Evolutionary conservation across 148 eudicot species (phyloP), one percentile per base, ranked within the genome.

Genomic region (Rhododendron simsii): DNA sequence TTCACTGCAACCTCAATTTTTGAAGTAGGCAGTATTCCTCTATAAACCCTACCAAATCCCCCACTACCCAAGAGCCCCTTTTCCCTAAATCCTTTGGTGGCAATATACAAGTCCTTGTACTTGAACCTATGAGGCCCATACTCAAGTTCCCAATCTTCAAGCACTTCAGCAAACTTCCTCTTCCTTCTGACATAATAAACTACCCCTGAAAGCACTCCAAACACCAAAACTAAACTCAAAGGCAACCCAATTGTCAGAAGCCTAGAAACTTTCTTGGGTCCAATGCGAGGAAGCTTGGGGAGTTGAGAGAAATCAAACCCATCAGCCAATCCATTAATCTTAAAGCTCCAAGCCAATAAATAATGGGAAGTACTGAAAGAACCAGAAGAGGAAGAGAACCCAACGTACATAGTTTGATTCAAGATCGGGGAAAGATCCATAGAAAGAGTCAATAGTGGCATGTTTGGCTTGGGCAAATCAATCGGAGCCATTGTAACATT

Each of bases 121-220:
- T 91, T 89, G 87, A 92, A 86, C 30, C 94, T 84, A 35, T 92
- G 91, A 37, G 92, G 84, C 10, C 90, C 88, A 57, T 92, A 92
- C 16, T 88, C 90, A 53, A 85, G 89, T 84, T 92, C 94, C 94
- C 94, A 92, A 37, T 91, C 91, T 82, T 92, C 94, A 48, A 89
- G 47, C 14, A 89, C 88, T 87, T 92, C 92, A 41, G 90, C 92
- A 45, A 35, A 92, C 26, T 92, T 92, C 82, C 84, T 92, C 90
- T 89, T 89, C 85, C 92, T 87, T 41, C 79, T 45, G 7, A 89
- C 4, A 78, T 84, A 87, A 35, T 44, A 67, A 59, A 65, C 67
- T 3, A 85, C 23, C 2, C 78, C 35, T 30, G 80, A 44, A 8
- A 82, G 7, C 5, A 50, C 48, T 37, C 37, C 71, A 5, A 39